Base-by-base conservation (phyloP, 202 grass and related monocot genomes). In the Musa balbisiana region DNA sequence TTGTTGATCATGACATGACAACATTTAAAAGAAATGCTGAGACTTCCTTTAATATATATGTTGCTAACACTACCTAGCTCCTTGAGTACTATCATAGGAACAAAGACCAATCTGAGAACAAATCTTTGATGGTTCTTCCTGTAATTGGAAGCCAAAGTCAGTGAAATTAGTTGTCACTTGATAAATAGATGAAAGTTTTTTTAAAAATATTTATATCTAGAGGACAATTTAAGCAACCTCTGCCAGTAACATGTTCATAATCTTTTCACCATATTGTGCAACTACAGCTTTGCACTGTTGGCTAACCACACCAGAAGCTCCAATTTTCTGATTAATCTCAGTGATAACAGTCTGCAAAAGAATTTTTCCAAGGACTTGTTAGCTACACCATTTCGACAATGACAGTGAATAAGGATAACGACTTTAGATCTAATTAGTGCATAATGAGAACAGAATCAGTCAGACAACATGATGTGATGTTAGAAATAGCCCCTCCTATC, bases 101-200 rank as follows among this genome's bases (percentile, higher is more conserved):
- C 95, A 94, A 2, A 94, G 79, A 73, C 91, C 95, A 76, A 94
- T 83, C 72, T 81, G 89, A 0, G 87, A 89, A 76, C 95, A 98
- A 2, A 98, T 85, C 74, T 90, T 76, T 78, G 71, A 55, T 53
- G 81, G 81, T 25, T 84, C 59, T 59, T 84, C 74, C 86, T 88
- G 73, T 13, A 67, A 64, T n/a, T 52, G 9, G 8, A 80, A 62
- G 10, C 3, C 14, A 11, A 67, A 33, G 22, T 13, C 1, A 25
- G 16, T 9, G 2, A 0, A 26, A 52, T 24, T 26, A 26, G 29
- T 75, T 75, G 73, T 5, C 23, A 12, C 29, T 64, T 59, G 52
- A 27, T 54, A 58, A 17, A 17, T 29, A 13, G 10, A 43, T 43
- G 17, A 26, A 76, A 65, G 21, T 22, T 14, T 22, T 43, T 43